Evolutionary conservation across 108 stramenopile species (phyloP).

Genomic region (Cyclotella atomus): DNA sequence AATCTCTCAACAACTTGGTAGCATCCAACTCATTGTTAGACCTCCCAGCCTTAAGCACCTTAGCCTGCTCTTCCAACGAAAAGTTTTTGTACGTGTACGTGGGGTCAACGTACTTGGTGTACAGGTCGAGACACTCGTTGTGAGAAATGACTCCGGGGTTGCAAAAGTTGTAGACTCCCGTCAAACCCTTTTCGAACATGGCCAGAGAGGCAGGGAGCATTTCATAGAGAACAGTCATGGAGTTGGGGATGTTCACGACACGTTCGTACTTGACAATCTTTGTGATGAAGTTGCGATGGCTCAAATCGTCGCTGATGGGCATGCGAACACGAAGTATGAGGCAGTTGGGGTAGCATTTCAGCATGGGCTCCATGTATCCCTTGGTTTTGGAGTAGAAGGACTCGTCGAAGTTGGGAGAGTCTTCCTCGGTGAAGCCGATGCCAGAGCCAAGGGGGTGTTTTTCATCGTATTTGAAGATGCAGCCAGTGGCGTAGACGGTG

Average conservation of each 20-base stretch:
- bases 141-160: conserved; percentile 99
- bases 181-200: conserved; percentile 91
- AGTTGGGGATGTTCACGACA: conserved; percentile 99
- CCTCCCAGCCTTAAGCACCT: conserved; percentile 94
- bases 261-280: conserved; percentile 98
- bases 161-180: conserved; percentile 99
- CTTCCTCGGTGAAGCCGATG: conserved; percentile 97
- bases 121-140: conserved; percentile 97
- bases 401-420: conserved; percentile 95
- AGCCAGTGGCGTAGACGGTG: conserved; percentile 99
- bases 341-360: conserved; percentile 86
- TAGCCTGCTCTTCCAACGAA: conserved; percentile 90
- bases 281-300: conserved; percentile 97
- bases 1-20: conserved; percentile 92
- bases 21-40: conserved; percentile 99
- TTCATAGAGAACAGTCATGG: conserved; percentile 97
- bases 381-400: conserved; percentile 99
- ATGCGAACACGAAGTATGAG: conserved; percentile 97
- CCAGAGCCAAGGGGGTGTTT: conserved; percentile 91
- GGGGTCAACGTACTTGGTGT: conserved; percentile 98
- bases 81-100: conserved; percentile 97
- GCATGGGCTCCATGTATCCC: conserved; percentile 97
- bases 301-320: conserved; percentile 98
- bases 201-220: conserved; percentile 95
- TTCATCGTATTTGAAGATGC: conserved; percentile 99